A percentile compares a stretch with the other conserved stretches of the same genome.
Conservation (phyloP, 768 basidiomycete genomes). For the Trametes gibbosa region DNA sequence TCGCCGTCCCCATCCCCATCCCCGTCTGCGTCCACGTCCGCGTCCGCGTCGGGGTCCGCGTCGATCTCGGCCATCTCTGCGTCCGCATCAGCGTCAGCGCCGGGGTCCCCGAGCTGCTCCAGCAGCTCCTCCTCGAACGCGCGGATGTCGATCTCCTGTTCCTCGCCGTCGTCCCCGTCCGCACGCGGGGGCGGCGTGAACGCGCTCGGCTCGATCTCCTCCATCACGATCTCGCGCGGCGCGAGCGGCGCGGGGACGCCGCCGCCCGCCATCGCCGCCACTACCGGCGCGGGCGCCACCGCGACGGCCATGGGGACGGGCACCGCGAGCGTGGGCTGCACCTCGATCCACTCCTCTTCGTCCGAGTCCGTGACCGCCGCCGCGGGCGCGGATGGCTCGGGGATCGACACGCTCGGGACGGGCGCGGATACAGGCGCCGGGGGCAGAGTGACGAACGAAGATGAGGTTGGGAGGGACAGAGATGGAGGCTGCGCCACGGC, state of each 20-base stretch:
- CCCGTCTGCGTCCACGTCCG: constrained; percentile 7
- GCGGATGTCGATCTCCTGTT: too few species aligned
- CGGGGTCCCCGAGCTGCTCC: background rate
- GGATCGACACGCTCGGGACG: background rate
- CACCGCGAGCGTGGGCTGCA: constrained; percentile 6
- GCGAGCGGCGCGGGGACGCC: constrained; percentile 1
- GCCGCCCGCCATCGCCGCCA: background rate
- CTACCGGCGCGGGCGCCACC: background rate
- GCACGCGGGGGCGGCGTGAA: background rate
- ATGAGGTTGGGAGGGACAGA: constrained; percentile 20
- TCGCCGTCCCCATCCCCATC: constrained; percentile 16
- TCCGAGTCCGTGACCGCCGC: constrained; percentile 21
- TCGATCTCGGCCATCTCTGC: constrained; percentile 22
- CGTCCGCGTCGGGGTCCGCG: constrained; percentile 16
- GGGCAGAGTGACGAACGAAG: background rate
- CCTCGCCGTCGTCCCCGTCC: background rate
- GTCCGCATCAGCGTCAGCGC: constrained; percentile 18
- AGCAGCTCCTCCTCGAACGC: too few species aligned
- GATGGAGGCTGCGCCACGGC: background rate
- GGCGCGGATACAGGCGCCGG: constrained; percentile 2
- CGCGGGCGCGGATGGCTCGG: background rate
- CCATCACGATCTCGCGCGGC: constrained; percentile 27
- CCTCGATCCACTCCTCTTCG: constrained; percentile 30
- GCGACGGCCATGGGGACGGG: constrained; percentile 6
- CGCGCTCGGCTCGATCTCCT: constrained; percentile 24